phyloP scores from a whole-genome alignment of 148 eudicot genomes.

The Rhododendron molle region DNA sequence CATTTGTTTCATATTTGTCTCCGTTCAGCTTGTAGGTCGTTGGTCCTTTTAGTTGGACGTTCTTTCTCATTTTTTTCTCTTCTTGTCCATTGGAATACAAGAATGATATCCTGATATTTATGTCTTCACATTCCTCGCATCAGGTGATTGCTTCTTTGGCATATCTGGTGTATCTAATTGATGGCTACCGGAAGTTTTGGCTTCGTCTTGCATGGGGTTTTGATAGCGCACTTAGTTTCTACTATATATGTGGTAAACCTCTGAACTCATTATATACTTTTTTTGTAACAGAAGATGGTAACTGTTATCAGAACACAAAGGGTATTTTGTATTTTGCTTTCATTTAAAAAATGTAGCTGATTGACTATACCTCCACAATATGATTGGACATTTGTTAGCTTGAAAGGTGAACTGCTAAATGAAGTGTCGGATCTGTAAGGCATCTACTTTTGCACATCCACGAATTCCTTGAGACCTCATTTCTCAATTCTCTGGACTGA shows the following conservation, averaged over 20 bases:
- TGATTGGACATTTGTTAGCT: neutral
- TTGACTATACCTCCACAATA: neutral
- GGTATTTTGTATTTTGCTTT: neutral
- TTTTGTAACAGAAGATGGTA: neutral
- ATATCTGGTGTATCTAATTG: conserved; percentile 71
- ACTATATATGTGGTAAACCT: conserved; percentile 79
- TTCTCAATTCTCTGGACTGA: neutral
- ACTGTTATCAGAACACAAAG: neutral
- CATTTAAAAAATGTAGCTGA: neutral
- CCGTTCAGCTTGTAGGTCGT: conserved; percentile 88
- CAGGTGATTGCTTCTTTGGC: conserved; percentile 81
- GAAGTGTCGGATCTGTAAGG: neutral
- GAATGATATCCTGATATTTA: neutral
- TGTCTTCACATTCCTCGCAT: conserved; percentile 6
- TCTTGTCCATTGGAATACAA: neutral
- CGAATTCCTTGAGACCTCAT: neutral
- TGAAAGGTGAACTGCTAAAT: neutral
- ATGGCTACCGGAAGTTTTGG: conserved; percentile 74
- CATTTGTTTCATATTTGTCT: conserved; percentile 74
- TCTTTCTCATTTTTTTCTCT: neutral
- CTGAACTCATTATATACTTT: neutral
- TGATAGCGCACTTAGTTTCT: conserved; percentile 67
- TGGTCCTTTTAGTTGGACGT: conserved; percentile 16
- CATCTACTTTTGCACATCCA: neutral
- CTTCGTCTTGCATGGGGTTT: conserved; percentile 76